Base-by-base conservation (phyloP, 306 rosid genomes). In the Prinsepia uniflora region DNA sequence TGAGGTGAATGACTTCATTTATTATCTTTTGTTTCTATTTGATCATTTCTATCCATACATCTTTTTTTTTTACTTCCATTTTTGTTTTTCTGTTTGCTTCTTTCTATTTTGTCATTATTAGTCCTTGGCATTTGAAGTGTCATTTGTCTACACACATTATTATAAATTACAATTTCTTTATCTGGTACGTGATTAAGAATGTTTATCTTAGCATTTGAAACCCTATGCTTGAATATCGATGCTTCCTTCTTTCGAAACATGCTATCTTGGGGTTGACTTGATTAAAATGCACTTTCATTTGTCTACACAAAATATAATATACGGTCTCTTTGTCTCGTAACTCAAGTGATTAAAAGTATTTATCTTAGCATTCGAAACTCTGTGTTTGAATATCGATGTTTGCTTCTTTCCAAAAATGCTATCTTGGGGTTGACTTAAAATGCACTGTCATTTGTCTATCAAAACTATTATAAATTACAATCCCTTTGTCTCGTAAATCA, bases 1-100 rank as follows among this genome's bases (percentile, higher is more conserved):
- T 73, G 97, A 95, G 99, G 99, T 95, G 18, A 78, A 76, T 75
- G 55, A 70, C 84, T 86, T 84, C 81, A 81, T 86, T 84, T 63
- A 77, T 75, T 77, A 68, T n/a, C 40, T 63, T 67, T 78, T 84
- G 60, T 74, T 80, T 18, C 72, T 47, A 63, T 77, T 75, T 63
- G 78, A 71, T 78, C 55, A 15, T 59, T 17, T 62, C 72, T 40
- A 42, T 57, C 64, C 72, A 30, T 30, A 3, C 36, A 30, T 30
- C 72, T 36, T 79, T 70, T 52, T 36, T 74, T 40, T 67, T 68
- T 15, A 66, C 48, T 3, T 15, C 6, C 6, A 42, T 18, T 41
- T 20, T 44, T 44, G 55, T 43, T 44, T 67, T 47, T 68, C 50
- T 69, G 30, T 10, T 55, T 30, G 46, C 10, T 41, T 19, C 50